Evolutionary conservation across 1,284 basidiomycete species (phyloP).

Genomic region (Volvariella volvacea): DNA sequence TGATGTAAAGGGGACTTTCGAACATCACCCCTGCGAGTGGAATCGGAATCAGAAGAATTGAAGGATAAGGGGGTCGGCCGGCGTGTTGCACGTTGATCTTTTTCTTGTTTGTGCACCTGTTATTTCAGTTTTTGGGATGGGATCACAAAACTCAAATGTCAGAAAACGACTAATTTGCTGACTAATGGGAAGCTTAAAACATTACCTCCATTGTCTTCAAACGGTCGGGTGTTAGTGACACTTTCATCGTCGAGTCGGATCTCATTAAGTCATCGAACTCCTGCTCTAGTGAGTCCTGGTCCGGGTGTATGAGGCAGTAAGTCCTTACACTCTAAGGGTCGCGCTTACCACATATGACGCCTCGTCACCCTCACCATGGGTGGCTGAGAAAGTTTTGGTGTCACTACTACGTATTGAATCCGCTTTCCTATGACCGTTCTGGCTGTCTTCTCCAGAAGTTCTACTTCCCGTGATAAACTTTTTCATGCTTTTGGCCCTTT

Average conservation of each 20-base stretch:
- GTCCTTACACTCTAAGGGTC: conserved; percentile 2
- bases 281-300: conserved; percentile 49
- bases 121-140: conserved; percentile 17
- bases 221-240: conserved; percentile 90
- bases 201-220: conserved; percentile 85
- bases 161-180: conserved; percentile 17
- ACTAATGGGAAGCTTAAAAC: conserved; percentile 21
- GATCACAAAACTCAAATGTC: conserved; percentile 11
- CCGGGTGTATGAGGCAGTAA: conserved; percentile 8
- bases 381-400: conserved; percentile 18
- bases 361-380: conserved; percentile 14
- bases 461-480: conserved; percentile 40
- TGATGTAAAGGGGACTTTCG: conserved; percentile 40
- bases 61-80: conserved; percentile 26
- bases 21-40: conserved; percentile 25
- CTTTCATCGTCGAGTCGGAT: conserved; percentile 85
- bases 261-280: conserved; percentile 90
- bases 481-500: conserved; percentile 52
- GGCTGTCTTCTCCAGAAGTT: conserved; percentile 34
- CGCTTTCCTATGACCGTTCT: conserved; percentile 42
- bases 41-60: conserved; percentile 23
- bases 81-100: conserved; percentile 36
- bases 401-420: conserved; percentile 48
- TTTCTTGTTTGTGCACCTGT: conserved; percentile 65
- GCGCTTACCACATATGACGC: conserved; percentile 9